Percentiles rank a stretch among this genome's conserved stretches.
Conservation (phyloP, 2,329 filamentous ascomycete species). For the Claviceps paspali region DNA sequence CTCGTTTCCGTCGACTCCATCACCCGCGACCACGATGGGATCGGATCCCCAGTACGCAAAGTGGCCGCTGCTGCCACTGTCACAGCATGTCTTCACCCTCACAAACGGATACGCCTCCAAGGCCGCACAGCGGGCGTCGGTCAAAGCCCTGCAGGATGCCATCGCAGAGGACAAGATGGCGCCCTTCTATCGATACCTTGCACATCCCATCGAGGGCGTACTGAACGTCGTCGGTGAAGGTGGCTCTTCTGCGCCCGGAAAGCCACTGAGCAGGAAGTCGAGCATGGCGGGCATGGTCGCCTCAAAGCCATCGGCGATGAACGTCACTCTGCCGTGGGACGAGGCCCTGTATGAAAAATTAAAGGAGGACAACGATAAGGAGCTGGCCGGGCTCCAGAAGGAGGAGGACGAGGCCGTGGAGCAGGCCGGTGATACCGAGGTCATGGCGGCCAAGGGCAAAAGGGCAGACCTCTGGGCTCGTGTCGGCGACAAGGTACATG, state of each 20-base stretch:
- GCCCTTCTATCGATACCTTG: slow-evolving; percentile 70
- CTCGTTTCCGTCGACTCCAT: slow-evolving; percentile 12
- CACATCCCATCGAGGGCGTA: slow-evolving; percentile 68
- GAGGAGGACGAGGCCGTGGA: slow-evolving; percentile 89
- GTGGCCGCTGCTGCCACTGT: slow-evolving; percentile 66
- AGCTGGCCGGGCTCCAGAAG: slow-evolving; percentile 63
- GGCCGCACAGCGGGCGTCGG: slow-evolving; percentile 50
- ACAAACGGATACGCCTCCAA: slow-evolving; percentile 62
- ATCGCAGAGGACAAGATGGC: slow-evolving; percentile 78
- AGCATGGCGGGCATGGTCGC: slow-evolving; percentile 63
- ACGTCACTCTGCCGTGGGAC: slow-evolving; percentile 72
- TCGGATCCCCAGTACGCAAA: slow-evolving; percentile 76
- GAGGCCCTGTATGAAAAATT: slow-evolving; percentile 70
- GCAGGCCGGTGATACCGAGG: slow-evolving; percentile 90
- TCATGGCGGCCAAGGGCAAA: slow-evolving; percentile 84
- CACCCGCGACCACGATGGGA: slow-evolving; percentile 39
- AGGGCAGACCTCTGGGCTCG: slow-evolving; percentile 91
- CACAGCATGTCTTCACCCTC: slow-evolving; percentile 76
- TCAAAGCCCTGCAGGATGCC: slow-evolving; percentile 65
- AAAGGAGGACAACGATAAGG: slow-evolving; percentile 61
- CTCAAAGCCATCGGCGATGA: slow-evolving; percentile 47
- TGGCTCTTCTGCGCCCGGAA: slow-evolving; percentile 32
- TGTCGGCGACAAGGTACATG: slow-evolving; percentile 78
- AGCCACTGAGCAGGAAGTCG: slow-evolving; percentile 50
- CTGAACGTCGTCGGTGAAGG: slow-evolving; percentile 62